These are phyloP conservation scores for Fusarium sp. DNA, from an alignment of 2,329 filamentous ascomycete species.

Conservation along the genomic window DNA sequence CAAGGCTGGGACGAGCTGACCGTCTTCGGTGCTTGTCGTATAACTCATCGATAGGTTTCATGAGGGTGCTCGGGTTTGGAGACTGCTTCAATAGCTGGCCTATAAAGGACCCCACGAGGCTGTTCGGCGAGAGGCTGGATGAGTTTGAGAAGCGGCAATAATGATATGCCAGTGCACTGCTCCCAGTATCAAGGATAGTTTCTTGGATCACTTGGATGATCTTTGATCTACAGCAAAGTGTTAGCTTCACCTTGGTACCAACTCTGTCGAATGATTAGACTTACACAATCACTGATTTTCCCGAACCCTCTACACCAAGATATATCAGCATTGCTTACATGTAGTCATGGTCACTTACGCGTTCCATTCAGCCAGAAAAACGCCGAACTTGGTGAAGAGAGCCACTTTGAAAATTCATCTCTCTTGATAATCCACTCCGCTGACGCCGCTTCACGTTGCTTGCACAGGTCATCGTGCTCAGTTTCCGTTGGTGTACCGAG, in stretches of 20 bases:
- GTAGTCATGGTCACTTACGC: not conserved
- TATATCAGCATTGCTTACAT: not conserved
- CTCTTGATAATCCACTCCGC: not conserved
- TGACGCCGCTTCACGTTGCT: not conserved
- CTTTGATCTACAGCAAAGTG: not conserved
- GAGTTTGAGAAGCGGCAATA: conserved; percentile 8
- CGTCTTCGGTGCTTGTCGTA: not conserved
- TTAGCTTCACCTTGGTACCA: not conserved
- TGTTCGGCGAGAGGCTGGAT: not conserved
- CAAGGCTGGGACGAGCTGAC: not conserved
- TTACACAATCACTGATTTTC: not conserved
- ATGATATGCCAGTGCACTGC: not conserved
- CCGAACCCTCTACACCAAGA: not conserved
- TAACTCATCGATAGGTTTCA: not conserved
- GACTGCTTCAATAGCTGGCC: conserved; percentile 1
- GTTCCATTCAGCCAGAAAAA: not conserved
- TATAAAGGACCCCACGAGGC: not conserved
- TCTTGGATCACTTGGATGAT: not conserved
- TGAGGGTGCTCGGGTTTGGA: too few species aligned
- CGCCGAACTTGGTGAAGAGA: not conserved
- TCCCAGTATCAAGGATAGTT: not conserved
- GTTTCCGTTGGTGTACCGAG: not conserved
- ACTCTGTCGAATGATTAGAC: not conserved
- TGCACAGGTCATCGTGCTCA: not conserved
- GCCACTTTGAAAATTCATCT: not conserved